Evolutionary conservation across 2,329 filamentous ascomycete species (phyloP), one percentile per base, ranked within the genome.

Genomic region (Phialophora verrucosa): DNA sequence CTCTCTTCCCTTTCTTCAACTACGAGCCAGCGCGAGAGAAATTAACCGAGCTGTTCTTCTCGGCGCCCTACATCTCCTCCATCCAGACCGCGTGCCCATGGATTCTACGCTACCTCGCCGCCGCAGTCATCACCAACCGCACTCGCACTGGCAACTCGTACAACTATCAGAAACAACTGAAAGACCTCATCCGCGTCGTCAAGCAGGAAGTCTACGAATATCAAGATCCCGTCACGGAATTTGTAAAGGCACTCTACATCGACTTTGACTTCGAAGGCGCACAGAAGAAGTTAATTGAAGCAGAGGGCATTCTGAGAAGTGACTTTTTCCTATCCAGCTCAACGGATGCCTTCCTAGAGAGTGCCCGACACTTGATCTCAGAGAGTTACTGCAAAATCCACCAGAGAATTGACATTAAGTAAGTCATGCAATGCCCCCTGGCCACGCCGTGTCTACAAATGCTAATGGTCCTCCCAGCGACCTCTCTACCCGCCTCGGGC

Each of bases 381-480:
- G 95, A 99, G 85, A 93, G 89, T 79, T 99, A 99, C 87, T 99
- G 95, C 91, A 98, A 98, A 88, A 99, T 99, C 78, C 96, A 98
- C 81, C 93, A 96, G 78, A 88, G 94, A 74, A 99, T 99, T 78
- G 94, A 98, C 79, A 98, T 99, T 79, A 93, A 93, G 87, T 89
- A 78, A 75, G 84, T 79, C 12, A 8, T 29, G 29, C 25, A 53
- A 7, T 44, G 31, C 23, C 42, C 29, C 44, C 35, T 60, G 17
- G 38, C 23, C 49, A 11, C 20, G 5, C 25, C 14, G 20, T 5
- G 12, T 17, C 58, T 35, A 57, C 42, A 42, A 59, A 66, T 63
- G 53, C 54, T 67, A 55, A 62, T 59, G 68, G 14, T 2, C 50
- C 20, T 59, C 27, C 4, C 11, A 89, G 87, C 81, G 95, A 98